phyloP scores from a whole-genome alignment of 169 alveolate genomes.

The Plasmodium chabaudi region DNA sequence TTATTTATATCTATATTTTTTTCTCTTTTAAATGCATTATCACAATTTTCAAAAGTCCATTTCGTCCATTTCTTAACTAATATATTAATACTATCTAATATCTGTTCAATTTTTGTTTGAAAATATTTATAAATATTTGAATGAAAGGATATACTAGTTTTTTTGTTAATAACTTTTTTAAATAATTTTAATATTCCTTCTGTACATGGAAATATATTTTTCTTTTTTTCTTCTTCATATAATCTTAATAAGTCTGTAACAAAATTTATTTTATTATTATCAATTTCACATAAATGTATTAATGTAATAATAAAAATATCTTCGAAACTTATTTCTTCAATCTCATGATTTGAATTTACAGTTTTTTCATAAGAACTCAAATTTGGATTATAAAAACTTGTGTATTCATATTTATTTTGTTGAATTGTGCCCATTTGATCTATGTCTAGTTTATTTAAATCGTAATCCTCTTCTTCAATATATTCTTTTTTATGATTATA shows the following conservation, averaged over 20 bases:
- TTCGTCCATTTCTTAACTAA: conserved; percentile 44
- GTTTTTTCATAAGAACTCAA: too few species aligned
- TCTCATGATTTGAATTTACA: not conserved
- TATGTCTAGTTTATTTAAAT: not conserved
- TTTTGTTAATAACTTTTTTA: conserved; percentile 42
- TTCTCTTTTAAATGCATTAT: conserved; percentile 29
- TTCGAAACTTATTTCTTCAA: conserved; percentile 27
- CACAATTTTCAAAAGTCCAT: conserved; percentile 45
- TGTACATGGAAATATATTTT: conserved; percentile 35
- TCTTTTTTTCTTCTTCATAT: conserved; percentile 63
- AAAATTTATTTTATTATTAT: conserved; percentile 19
- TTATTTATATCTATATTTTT: conserved; percentile 40
- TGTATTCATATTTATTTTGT: not conserved
- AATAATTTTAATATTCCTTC: conserved; percentile 34
- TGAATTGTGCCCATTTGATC: not conserved
- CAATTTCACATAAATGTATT: conserved; percentile 20
- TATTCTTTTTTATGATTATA: not conserved
- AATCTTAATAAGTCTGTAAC: conserved; percentile 17
- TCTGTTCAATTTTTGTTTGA: conserved; percentile 14
- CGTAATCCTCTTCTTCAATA: not conserved
- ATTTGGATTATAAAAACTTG: not conserved
- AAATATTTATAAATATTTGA: conserved; percentile 30
- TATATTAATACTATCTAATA: conserved; percentile 36
- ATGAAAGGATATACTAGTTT: conserved; percentile 1
- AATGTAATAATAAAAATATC: conserved; percentile 29